A percentile compares a stretch with the other conserved stretches of the same genome.
These are phyloP conservation scores for Alisma plantagoaquatica DNA, from an alignment of 106 monocot species.

Conservation along the genomic window DNA sequence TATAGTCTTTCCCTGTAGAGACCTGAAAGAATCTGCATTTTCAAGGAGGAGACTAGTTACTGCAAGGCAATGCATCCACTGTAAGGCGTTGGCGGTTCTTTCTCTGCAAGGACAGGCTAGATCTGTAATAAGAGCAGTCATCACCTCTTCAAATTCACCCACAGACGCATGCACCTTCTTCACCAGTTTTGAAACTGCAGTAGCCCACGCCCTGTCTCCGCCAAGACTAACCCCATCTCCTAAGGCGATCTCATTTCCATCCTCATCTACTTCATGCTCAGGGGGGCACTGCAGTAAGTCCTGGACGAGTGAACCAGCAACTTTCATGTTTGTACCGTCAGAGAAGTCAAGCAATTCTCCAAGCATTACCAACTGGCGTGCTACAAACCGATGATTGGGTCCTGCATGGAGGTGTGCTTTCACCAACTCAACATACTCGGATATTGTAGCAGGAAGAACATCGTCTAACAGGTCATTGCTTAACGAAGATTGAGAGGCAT, in stretches of 20 bases:
- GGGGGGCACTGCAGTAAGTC: constrained; percentile 51
- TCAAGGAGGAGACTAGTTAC: constrained; percentile 67
- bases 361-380: constrained; percentile 76
- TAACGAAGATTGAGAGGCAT: constrained; percentile 88
- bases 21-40: constrained; percentile 35
- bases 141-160: constrained; percentile 82
- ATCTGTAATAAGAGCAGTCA: constrained; percentile 43
- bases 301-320: constrained; percentile 63
- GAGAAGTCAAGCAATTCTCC: constrained; percentile 89
- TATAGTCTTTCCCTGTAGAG: constrained; percentile 49
- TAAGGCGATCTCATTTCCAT: constrained; percentile 47
- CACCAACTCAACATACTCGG: constrained; percentile 78
- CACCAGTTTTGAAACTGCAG: constrained; percentile 54
- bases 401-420: constrained; percentile 85
- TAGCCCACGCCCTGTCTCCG: constrained; percentile 71
- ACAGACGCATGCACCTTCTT: constrained; percentile 72
- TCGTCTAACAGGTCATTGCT: constrained; percentile 76
- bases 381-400: constrained; percentile 62
- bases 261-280: constrained; percentile 60
- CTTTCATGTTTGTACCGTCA: constrained; percentile 64
- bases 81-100: constrained; percentile 64
- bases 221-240: constrained; percentile 90
- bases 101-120: constrained; percentile 75
- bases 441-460: constrained; percentile 67
- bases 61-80: constrained; percentile 95